Evolutionary conservation across 73 alveolate genomes (phyloP).

Genomic region (Urostyla sp.): DNA sequence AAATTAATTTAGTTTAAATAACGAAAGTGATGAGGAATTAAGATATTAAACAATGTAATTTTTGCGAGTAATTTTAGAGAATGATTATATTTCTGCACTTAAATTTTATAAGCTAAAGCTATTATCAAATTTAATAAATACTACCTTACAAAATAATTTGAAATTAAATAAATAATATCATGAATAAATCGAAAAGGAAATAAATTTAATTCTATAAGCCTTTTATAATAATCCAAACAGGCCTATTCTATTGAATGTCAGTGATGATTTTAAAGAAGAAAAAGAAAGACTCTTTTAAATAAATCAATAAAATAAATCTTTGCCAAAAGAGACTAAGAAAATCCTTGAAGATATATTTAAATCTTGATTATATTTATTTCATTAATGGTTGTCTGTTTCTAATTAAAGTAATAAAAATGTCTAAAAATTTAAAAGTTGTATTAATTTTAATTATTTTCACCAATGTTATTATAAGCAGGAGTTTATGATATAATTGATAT

Average conservation of each 20-base stretch:
- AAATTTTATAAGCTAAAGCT: conserved; percentile 10
- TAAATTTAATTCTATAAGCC: neutral
- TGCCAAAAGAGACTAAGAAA: too few relatives aligned
- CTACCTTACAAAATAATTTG: conserved; percentile 13
- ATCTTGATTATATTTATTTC: too few relatives aligned
- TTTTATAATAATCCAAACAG: neutral
- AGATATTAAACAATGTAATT: neutral
- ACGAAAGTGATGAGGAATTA: neutral
- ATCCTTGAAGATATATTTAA: too few relatives aligned
- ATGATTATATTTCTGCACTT: neutral
- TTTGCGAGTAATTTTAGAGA: neutral
- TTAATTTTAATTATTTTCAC: too few relatives aligned
- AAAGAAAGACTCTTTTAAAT: neutral
- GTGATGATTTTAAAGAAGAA: conserved; percentile 33
- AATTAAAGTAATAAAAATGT: too few relatives aligned
- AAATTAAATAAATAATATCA: too few relatives aligned
- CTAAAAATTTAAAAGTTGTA: too few relatives aligned
- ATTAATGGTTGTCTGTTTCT: too few relatives aligned
- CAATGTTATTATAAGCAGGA: too few relatives aligned
- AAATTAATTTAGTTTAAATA: conserved; percentile 10
- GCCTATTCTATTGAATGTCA: neutral
- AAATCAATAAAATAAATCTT: neutral
- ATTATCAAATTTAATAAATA: conserved; percentile 2
- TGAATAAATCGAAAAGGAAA: too few relatives aligned
- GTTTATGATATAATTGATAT: too few relatives aligned